A percentile compares a stretch with the other conserved stretches of the same genome.
Evolutionary conservation across 495 filamentous ascomycete genomes (phyloP).

Genomic region (Penicillium diatomitis): DNA sequence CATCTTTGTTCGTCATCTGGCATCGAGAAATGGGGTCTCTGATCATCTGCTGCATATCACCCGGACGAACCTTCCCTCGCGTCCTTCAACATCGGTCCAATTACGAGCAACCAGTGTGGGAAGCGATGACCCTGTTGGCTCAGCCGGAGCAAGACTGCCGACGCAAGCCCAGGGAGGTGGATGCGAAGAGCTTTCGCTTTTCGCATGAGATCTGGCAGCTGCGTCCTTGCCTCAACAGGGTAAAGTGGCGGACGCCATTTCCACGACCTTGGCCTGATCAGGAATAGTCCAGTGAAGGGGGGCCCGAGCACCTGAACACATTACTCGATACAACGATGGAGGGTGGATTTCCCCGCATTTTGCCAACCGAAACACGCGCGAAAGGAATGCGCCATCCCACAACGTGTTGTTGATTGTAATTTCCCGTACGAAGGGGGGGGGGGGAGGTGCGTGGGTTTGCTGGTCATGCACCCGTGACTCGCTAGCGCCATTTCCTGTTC

Average conservation of each 20-base stretch:
- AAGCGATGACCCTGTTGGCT: background rate
- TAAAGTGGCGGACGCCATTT: too few species aligned
- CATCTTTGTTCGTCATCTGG: too few species aligned
- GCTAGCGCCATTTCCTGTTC: background rate
- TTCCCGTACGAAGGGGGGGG: too few species aligned
- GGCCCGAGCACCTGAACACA: background rate
- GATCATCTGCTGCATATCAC: background rate
- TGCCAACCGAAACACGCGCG: background rate
- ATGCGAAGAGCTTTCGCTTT: too few species aligned
- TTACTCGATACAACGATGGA: too few species aligned
- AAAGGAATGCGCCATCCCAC: too few species aligned
- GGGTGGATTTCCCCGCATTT: conserved; percentile 8
- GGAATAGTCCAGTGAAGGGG: too few species aligned
- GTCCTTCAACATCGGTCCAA: background rate
- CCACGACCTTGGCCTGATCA: too few species aligned
- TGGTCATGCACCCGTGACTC: conserved; percentile 3
- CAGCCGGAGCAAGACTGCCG: background rate
- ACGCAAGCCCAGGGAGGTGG: background rate
- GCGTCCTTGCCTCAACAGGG: too few species aligned
- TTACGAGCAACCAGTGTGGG: background rate
- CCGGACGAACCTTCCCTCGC: background rate
- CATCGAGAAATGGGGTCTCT: background rate
- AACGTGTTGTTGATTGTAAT: too few species aligned
- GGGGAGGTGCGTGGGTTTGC: too few species aligned
- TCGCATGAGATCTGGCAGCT: conserved; percentile 1